These are phyloP conservation scores for Termitomyces sp. DNA, from an alignment of 768 basidiomycete genomes.

Conservation along the genomic window DNA sequence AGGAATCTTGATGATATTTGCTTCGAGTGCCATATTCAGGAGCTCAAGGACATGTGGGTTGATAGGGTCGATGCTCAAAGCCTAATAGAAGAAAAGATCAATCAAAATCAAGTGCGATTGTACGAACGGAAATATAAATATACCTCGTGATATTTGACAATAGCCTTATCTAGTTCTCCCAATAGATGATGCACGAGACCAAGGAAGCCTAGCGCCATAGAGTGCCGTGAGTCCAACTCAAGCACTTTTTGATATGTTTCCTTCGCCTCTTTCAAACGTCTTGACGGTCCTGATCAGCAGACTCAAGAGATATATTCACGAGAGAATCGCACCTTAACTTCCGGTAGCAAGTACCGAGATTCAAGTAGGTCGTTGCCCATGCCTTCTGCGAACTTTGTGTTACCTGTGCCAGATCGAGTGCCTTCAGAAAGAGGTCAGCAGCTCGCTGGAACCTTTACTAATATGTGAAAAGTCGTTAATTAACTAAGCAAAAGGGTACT, in stretches of 20 bases:
- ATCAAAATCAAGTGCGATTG: neutral
- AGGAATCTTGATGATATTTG: slow-evolving; percentile 18
- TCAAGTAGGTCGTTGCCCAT: slow-evolving; percentile 89
- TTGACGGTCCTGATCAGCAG: slow-evolving; percentile 14
- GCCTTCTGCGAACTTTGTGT: slow-evolving; percentile 80
- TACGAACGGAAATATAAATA: slow-evolving; percentile 20
- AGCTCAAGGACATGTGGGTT: slow-evolving; percentile 78
- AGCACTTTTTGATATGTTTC: slow-evolving; percentile 73
- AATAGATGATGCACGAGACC: slow-evolving; percentile 85
- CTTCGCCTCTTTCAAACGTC: slow-evolving; percentile 60
- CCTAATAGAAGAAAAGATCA: slow-evolving; percentile 32
- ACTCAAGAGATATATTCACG: neutral
- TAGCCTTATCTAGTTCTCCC: slow-evolving; percentile 70
- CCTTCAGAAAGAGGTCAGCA: slow-evolving; percentile 60
- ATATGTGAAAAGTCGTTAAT: neutral
- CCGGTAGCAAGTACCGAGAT: slow-evolving; percentile 85
- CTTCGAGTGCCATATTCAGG: slow-evolving; percentile 74
- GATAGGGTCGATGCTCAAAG: slow-evolving; percentile 76
- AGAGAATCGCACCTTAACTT: slow-evolving; percentile 58
- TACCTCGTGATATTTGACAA: slow-evolving; percentile 91
- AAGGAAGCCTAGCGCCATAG: slow-evolving; percentile 77
- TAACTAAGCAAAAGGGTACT: slow-evolving; percentile 19
- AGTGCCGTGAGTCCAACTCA: slow-evolving; percentile 80
- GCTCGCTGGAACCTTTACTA: slow-evolving; percentile 63
- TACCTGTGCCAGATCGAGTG: slow-evolving; percentile 76